phyloP scores from a whole-genome alignment of 1,284 basidiomycete species.

The Pisolithus thermaeus region DNA sequence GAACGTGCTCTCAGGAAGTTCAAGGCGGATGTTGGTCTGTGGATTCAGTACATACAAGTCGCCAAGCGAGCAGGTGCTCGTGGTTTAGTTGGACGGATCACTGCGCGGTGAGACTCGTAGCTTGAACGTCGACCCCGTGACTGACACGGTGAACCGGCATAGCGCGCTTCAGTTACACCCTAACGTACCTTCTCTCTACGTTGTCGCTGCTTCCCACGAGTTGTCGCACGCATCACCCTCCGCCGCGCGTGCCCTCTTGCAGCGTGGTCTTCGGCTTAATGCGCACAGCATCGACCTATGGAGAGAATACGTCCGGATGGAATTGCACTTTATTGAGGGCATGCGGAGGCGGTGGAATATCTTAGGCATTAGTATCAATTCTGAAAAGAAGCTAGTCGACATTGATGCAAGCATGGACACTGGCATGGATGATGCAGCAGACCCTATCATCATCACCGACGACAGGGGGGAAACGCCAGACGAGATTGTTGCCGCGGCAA shows the following conservation, averaged over 20 bases:
- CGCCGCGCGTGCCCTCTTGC: slow-evolving; percentile 80
- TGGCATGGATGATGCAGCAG: slow-evolving; percentile 22
- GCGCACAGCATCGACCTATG: slow-evolving; percentile 69
- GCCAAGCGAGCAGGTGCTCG: slow-evolving; percentile 79
- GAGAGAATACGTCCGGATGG: slow-evolving; percentile 88
- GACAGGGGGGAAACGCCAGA: slow-evolving; percentile 19
- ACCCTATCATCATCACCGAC: slow-evolving; percentile 15
- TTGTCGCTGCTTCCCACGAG: slow-evolving; percentile 84
- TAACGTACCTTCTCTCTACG: slow-evolving; percentile 73
- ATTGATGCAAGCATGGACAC: slow-evolving; percentile 13
- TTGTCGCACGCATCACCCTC: slow-evolving; percentile 71
- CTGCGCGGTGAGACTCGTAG: slow-evolving; percentile 52
- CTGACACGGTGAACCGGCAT: slow-evolving; percentile 9
- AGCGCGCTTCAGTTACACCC: slow-evolving; percentile 88
- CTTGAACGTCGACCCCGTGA: background rate
- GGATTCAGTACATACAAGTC: slow-evolving; percentile 85
- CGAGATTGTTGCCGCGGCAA: slow-evolving; percentile 25
- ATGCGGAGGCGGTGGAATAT: slow-evolving; percentile 78
- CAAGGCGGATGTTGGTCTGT: slow-evolving; percentile 81
- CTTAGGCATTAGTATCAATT: slow-evolving; percentile 50
- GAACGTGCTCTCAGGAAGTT: slow-evolving; percentile 88
- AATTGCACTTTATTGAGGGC: slow-evolving; percentile 83
- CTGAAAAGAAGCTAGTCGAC: slow-evolving; percentile 25
- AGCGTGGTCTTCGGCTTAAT: slow-evolving; percentile 81
- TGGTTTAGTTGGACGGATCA: slow-evolving; percentile 74